phyloP scores from a whole-genome alignment of 108 stramenopile species.

The Chaetoceros muelleri region DNA sequence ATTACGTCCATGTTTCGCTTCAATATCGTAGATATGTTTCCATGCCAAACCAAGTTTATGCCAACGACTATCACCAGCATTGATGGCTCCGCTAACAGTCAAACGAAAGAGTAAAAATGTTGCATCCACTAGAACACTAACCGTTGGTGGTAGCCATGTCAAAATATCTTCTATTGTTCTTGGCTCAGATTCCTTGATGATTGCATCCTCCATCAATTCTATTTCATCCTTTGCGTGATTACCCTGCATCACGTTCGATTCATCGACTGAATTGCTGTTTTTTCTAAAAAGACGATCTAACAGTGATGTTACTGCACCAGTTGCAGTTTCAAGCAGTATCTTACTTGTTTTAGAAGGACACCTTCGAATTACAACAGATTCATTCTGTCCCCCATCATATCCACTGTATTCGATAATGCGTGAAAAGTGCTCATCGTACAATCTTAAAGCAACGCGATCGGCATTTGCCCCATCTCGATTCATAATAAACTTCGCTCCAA shows the following conservation, averaged over 20 bases:
- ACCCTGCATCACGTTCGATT: neutral
- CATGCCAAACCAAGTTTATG: constrained; percentile 51
- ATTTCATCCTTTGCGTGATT: constrained; percentile 5
- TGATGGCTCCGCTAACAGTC: constrained; percentile 57
- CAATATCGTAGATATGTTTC: constrained; percentile 25
- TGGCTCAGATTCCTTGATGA: constrained; percentile 17
- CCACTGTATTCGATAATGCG: constrained; percentile 57
- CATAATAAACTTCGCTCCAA: constrained; percentile 59
- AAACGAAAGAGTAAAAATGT: constrained; percentile 62
- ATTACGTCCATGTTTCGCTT: constrained; percentile 13
- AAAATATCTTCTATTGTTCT: constrained; percentile 55
- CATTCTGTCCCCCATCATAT: constrained; percentile 21
- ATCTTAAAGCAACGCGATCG: constrained; percentile 37
- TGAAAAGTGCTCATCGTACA: constrained; percentile 64
- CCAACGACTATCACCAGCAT: constrained; percentile 52
- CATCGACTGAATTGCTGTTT: neutral
- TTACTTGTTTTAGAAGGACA: constrained; percentile 27
- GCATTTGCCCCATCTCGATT: constrained; percentile 61
- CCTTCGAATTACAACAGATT: constrained; percentile 12
- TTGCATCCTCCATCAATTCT: constrained; percentile 17
- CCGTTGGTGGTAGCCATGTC: constrained; percentile 77
- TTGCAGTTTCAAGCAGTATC: neutral
- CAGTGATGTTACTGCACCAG: constrained; percentile 3
- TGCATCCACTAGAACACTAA: constrained; percentile 50
- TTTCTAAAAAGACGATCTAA: constrained; percentile 1